Evolutionary conservation across 306 rosid species (phyloP), one percentile per base, ranked within the genome.

Genomic region (Malus sylvestris): DNA sequence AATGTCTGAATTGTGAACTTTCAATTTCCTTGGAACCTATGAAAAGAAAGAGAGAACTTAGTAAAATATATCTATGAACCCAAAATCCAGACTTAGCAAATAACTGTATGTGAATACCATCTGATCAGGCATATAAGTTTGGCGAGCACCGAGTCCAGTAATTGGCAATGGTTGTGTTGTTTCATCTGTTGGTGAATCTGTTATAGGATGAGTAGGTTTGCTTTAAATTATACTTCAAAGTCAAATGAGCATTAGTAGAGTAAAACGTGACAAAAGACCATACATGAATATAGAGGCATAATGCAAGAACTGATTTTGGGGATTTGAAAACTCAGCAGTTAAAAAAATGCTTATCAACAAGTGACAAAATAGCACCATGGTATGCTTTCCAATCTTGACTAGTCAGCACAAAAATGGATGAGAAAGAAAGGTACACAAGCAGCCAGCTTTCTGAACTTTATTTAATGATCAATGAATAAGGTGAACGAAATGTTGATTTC

Each of bases 21-120:
- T 90, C 72, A 90, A 81, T 81, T 88, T 92, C 86, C 87, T 87
- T 58, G 87, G 73, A 79, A 85, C 89, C 96, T 92, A 27, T 88
- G 79, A 75, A 63, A 38, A 32, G 72, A 79, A 58, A 70, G 67
- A 70, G 72, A 73, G 80, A 66, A 44, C 32, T 73, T 58, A 66
- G n/a, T n/a, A 61, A 25, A 61, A 25, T n/a, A 67, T 23, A 79
- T 18, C 25, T 30, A 76, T 52, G 33, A 67, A 71, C 9, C 57
- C 53, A 70, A 60, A 75, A 79, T 42, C 68, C 63, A 81, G 75
- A 73, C 15, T 20, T 16, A 71, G 51, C 65, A 57, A 58, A 76
- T 46, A 66, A 29, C 55, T 40, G 68, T 44, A 35, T 65, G 67
- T 65, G 58, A 30, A 79, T 84, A 92, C 97, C 93, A 84, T 70